phyloP scores from a whole-genome alignment of 2,329 filamentous ascomycete genomes.

The Rhytidhysteron rufulum region DNA sequence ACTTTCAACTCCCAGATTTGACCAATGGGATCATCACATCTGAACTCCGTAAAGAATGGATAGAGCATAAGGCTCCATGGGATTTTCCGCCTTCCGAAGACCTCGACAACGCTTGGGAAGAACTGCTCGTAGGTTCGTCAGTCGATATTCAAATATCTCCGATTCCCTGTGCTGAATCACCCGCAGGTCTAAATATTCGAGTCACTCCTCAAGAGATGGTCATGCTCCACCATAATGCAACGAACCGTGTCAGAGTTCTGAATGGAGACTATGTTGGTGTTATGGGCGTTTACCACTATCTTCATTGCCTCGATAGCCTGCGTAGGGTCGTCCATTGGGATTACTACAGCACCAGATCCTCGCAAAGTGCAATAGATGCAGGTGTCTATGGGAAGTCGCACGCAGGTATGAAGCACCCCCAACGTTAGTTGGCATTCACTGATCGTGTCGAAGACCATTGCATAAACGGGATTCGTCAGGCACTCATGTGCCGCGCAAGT shows the following conservation, averaged over 20 bases:
- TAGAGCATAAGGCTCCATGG: no score
- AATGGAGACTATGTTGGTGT: slow-evolving; percentile 6
- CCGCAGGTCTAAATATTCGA: not conserved
- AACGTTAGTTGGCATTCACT: not conserved
- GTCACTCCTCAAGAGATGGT: not conserved
- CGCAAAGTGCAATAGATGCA: not conserved
- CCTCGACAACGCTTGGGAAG: not conserved
- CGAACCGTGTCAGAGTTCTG: not conserved
- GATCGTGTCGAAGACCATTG: slow-evolving; percentile 3
- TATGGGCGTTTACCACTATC: slow-evolving; percentile 3
- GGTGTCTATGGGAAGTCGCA: not conserved
- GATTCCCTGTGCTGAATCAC: not conserved
- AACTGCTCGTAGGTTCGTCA: not conserved
- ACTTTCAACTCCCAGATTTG: no score
- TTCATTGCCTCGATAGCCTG: slow-evolving; percentile 5
- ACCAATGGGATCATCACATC: no score
- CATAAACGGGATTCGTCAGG: slow-evolving; percentile 2
- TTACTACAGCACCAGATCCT: slow-evolving; percentile 1
- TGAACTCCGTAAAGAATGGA: no score
- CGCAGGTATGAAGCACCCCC: not conserved
- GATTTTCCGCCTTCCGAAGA: not conserved
- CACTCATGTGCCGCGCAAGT: slow-evolving; percentile 4
- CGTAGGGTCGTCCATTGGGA: slow-evolving; percentile 3
- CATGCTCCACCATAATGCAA: not conserved
- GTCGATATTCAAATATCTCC: not conserved